Evolutionary conservation across 2,329 filamentous ascomycete species (phyloP), one percentile per base, ranked within the genome.

Genomic region (Zalaria sp.): DNA sequence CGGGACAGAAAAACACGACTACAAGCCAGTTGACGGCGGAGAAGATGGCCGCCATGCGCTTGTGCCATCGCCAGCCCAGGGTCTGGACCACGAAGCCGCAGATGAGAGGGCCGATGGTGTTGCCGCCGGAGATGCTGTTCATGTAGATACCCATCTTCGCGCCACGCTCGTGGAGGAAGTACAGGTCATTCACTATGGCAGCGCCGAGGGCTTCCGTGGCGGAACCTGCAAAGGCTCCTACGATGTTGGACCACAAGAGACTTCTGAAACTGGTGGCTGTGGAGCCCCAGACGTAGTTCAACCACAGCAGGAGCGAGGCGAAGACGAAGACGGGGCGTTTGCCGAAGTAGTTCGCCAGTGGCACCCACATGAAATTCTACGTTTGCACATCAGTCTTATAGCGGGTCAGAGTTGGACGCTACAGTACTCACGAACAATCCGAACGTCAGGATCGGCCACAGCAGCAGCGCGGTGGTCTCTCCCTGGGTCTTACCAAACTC

Each of bases 291-390:
- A 72, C 61, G 38, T 63, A 69, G 36, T 58, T 61, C 5, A 57
- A 49, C 28, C 62, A 62, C 29, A 68, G 66, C n/a, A 73, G 53
- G 8, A 65, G 48, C 3, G 58, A 60, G 3, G 62, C 60, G 38
- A 66, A 48, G 31, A 70, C 61, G 43, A 69, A 70, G 3, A 68
- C 56, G 1, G 67, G 66, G 4, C 68, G 55, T 47, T 70, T 64
- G 7, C 68, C 68, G 42, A 68, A 64, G 43, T 63, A 66, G 25
- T 63, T 66, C 40, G 65, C 61, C 6, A 71, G 47, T 9, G 68
- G 68, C 4, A 70, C 65, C 67, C 66, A 70, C 49, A 71, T 58
- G 56, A 72, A 71, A 48, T 72, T 72, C 44, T 44, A 4, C 9
- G 4, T 3, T 4, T 11, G 11, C 4, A 36, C n/a, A 4, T n/a